These are phyloP conservation scores for Bacterosira constricta DNA, from an alignment of 108 stramenopile species.

Conservation along the genomic window DNA sequence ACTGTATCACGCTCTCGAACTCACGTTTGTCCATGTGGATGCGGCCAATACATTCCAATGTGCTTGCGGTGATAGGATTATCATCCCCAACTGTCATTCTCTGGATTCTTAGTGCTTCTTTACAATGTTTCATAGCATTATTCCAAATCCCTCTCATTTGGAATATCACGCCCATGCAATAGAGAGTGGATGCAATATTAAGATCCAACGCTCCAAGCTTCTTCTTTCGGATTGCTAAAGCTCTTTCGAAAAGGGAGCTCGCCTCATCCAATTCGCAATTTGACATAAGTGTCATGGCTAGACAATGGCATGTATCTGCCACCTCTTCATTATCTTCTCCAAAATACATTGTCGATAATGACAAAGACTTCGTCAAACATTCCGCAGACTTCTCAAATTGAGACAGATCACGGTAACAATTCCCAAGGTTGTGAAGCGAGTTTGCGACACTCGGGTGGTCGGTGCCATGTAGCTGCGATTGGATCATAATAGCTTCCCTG, in stretches of 20 bases:
- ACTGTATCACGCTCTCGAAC: constrained; percentile 42
- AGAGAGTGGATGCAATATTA: constrained; percentile 38
- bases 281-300: constrained; percentile 40
- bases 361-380: constrained; percentile 44
- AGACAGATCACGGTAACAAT: constrained; percentile 45
- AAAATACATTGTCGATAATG: constrained; percentile 14
- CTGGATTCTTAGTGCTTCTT: constrained; percentile 47
- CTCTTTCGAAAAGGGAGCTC: constrained; percentile 33
- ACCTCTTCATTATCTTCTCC: constrained; percentile 51
- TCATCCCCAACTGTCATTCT: constrained; percentile 20
- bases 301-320: constrained; percentile 53
- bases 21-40: constrained; percentile 48
- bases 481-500: constrained; percentile 54
- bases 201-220: constrained; percentile 23
- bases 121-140: constrained; percentile 47
- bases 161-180: constrained; percentile 42
- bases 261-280: constrained; percentile 50
- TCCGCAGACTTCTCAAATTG: constrained; percentile 48
- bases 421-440: constrained; percentile 56
- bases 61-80: constrained; percentile 31
- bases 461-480: constrained; percentile 36
- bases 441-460: constrained; percentile 48
- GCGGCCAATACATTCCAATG: constrained; percentile 46
- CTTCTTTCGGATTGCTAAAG: constrained; percentile 37
- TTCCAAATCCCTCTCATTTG: constrained; percentile 46